Conservation (phyloP, 1,284 basidiomycete genomes). For the Malassezia obtusa region DNA sequence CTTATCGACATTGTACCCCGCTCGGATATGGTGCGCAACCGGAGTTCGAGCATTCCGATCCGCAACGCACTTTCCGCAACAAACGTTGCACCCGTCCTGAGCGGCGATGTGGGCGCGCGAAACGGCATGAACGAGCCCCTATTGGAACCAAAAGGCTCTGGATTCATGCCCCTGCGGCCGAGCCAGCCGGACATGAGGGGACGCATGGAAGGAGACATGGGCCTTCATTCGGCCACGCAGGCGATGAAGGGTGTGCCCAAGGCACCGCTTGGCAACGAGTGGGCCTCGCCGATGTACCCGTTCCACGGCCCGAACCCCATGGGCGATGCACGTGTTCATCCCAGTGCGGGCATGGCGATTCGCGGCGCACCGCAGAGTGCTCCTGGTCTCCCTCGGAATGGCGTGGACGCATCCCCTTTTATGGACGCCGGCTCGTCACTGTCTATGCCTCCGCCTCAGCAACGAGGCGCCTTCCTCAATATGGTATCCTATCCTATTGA, state of each 20-base stretch:
- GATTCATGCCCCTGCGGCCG: constrained; percentile 11
- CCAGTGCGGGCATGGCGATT: constrained; percentile 3
- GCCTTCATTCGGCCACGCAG: not conserved
- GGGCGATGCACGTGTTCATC: constrained; percentile 15
- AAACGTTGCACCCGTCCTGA: not conserved
- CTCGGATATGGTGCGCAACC: constrained; percentile 28
- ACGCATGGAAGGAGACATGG: constrained; percentile 6
- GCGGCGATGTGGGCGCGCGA: not conserved
- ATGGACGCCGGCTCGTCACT: constrained; percentile 12
- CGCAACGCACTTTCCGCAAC: constrained; percentile 4
- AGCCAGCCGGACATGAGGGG: constrained; percentile 9
- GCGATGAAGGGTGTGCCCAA: constrained; percentile 12
- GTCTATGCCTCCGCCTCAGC: constrained; percentile 4
- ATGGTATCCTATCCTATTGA: constrained; percentile 17
- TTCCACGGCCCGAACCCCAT: constrained; percentile 7
- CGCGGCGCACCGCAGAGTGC: not conserved
- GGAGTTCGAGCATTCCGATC: constrained; percentile 12
- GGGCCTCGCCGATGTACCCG: constrained; percentile 11
- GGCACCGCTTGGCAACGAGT: constrained; percentile 7
- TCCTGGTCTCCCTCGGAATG: constrained; percentile 1
- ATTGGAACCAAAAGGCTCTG: not conserved
- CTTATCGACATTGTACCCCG: constrained; percentile 45
- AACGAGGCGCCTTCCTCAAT: constrained; percentile 10
- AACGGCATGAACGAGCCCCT: constrained; percentile 5
- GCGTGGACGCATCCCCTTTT: constrained; percentile 8